Conservation (phyloP, 2,329 filamentous ascomycete genomes). For the Ascochyta fabae region DNA sequence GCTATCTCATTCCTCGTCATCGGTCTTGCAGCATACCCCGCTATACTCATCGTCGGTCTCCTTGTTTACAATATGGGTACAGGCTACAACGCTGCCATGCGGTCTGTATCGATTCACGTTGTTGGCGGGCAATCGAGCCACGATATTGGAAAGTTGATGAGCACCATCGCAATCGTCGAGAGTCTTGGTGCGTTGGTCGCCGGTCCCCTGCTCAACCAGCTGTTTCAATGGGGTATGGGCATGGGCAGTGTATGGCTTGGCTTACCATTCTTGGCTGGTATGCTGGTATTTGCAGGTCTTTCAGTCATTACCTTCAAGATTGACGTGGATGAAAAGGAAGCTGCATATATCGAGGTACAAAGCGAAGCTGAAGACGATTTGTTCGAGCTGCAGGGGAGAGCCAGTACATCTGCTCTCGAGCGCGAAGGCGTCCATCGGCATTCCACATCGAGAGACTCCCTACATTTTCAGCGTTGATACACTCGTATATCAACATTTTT, state of each 20-base stretch:
- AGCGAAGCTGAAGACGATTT: conserved; percentile 22
- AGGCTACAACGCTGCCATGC: conserved; percentile 56
- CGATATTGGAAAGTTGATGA: conserved; percentile 57
- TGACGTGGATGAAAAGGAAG: conserved; percentile 29
- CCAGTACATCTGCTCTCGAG: conserved; percentile 22
- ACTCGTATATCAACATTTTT: accelerated
- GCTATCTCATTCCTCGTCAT: conserved; percentile 55
- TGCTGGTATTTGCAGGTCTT: conserved; percentile 33
- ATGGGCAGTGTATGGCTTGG: conserved; percentile 57
- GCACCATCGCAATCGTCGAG: conserved; percentile 57
- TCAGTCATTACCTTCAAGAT: conserved; percentile 39
- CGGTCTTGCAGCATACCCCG: conserved; percentile 53
- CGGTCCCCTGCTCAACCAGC: conserved; percentile 53
- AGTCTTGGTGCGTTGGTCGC: conserved; percentile 56
- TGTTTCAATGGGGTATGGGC: conserved; percentile 56
- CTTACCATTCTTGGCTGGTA: conserved; percentile 50
- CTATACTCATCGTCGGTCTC: conserved; percentile 53
- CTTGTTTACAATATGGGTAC: conserved; percentile 58
- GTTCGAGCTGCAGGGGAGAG: conserved; percentile 15
- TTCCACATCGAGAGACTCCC: conserved; percentile 8
- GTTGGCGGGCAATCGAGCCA: conserved; percentile 53
- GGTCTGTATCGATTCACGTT: conserved; percentile 56
- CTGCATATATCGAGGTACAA: conserved; percentile 27
- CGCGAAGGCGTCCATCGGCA: conserved; percentile 5
- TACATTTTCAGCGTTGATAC: neutral